Conservation (phyloP, 176 grass and related monocot genomes). For the Avena insularis region DNA sequence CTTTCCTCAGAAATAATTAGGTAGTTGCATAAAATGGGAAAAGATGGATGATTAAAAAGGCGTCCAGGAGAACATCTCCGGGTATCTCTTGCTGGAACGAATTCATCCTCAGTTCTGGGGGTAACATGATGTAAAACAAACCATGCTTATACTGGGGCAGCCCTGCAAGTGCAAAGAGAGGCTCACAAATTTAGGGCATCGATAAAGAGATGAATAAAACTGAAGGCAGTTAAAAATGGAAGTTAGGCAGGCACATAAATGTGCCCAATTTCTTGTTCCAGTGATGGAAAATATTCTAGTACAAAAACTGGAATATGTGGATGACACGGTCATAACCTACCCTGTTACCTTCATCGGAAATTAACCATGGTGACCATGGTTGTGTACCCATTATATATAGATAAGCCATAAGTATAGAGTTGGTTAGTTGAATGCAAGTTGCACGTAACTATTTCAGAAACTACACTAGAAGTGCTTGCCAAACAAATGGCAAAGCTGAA, state of each 20-base stretch:
- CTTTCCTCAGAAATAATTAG: not conserved
- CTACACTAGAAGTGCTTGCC: not conserved
- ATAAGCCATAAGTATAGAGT: not conserved
- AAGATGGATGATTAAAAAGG: not conserved
- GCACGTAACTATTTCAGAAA: not conserved
- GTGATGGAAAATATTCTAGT: not conserved
- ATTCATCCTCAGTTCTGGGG: not conserved
- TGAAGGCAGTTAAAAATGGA: not conserved
- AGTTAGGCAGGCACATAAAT: not conserved
- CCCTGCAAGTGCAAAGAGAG: conserved; percentile 10
- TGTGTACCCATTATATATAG: not conserved
- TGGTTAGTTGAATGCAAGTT: not conserved
- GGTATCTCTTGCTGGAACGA: not conserved
- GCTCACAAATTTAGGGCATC: not conserved
- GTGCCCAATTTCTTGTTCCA: not conserved
- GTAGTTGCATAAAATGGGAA: not conserved
- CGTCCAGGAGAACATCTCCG: not conserved
- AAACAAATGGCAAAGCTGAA: not conserved
- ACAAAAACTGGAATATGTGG: not conserved
- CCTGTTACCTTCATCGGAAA: not conserved
- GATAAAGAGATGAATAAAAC: not conserved
- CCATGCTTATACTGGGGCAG: not conserved
- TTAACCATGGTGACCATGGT: not conserved
- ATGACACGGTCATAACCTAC: not conserved
- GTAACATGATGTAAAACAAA: not conserved